Evolutionary conservation across 164 flowering plant genomes (phyloP).

Genomic region (Cinnamomum micranthum): DNA sequence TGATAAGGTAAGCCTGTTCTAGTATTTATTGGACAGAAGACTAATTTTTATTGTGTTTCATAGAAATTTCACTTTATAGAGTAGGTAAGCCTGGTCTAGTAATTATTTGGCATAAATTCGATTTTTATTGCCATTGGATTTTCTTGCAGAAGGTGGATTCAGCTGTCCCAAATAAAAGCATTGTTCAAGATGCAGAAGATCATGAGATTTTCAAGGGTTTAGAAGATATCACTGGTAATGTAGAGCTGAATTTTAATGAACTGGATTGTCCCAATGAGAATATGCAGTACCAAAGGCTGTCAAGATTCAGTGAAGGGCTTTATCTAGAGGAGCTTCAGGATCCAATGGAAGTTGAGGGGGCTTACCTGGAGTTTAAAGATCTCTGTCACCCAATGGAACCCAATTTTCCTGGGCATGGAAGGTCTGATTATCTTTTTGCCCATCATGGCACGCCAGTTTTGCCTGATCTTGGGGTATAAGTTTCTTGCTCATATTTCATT

Average conservation of each 20-base stretch:
- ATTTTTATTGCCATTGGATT: background rate
- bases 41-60: no score
- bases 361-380: conserved; percentile 7
- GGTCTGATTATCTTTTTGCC: background rate
- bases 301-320: background rate
- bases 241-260: conserved; percentile 2
- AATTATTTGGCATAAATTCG: conserved; percentile 4
- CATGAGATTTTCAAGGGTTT: conserved; percentile 28
- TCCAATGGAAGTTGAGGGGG: background rate
- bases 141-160: conserved; percentile 3
- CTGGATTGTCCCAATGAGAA: background rate
- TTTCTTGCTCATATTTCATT: background rate
- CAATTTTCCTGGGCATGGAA: background rate
- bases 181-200: background rate
- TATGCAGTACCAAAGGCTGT: background rate
- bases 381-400: background rate
- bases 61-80: no score
- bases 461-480: background rate
- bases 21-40: background rate
- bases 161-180: background rate
- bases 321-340: conserved; percentile 4
- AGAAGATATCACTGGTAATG: conserved; percentile 21
- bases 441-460: background rate
- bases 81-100: background rate
- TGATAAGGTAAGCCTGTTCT: conserved; percentile 19